Percentiles rank a stretch among this genome's conserved stretches.
phyloP scores from a whole-genome alignment of 2,329 filamentous ascomycete genomes.

The Talaromyces piceae region DNA sequence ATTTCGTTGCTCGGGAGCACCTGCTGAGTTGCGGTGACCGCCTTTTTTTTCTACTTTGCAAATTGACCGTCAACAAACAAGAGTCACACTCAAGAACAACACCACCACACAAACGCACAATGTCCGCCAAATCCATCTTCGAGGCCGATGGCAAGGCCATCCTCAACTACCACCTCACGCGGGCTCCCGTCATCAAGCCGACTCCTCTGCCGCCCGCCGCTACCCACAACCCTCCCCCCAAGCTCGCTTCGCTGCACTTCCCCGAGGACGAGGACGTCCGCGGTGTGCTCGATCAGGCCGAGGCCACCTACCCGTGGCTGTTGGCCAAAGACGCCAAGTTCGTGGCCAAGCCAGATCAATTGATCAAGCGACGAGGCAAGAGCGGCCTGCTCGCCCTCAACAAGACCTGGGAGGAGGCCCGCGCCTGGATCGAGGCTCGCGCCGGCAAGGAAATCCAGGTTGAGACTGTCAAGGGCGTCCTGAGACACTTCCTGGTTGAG shows the following conservation, averaged over 20 bases:
- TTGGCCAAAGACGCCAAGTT: constrained; percentile 77
- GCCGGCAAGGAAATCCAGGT: constrained; percentile 90
- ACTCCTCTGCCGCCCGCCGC: constrained; percentile 76
- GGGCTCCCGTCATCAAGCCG: constrained; percentile 94
- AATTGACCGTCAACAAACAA: neutral
- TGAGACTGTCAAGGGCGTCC: constrained; percentile 78
- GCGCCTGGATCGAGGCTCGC: constrained; percentile 85
- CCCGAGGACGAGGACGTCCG: constrained; percentile 76
- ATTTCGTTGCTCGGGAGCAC: neutral
- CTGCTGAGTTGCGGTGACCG: neutral
- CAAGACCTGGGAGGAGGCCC: constrained; percentile 92
- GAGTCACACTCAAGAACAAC: neutral
- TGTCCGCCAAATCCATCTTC: constrained; percentile 95
- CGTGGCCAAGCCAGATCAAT: constrained; percentile 97
- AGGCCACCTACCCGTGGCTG: constrained; percentile 95
- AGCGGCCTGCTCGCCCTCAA: constrained; percentile 92
- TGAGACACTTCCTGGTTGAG: constrained; percentile 96
- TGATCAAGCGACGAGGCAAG: constrained; percentile 99
- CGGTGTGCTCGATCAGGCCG: constrained; percentile 85
- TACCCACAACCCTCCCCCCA: constrained; percentile 87
- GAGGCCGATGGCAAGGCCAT: constrained; percentile 99
- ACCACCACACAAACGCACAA: constrained; percentile 29
- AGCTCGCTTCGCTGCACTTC: constrained; percentile 88
- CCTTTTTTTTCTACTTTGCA: neutral
- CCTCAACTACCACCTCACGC: constrained; percentile 99